These are phyloP conservation scores for Chlorociboria aeruginascens DNA, from an alignment of 495 filamentous ascomycete species.

Conservation along the genomic window DNA sequence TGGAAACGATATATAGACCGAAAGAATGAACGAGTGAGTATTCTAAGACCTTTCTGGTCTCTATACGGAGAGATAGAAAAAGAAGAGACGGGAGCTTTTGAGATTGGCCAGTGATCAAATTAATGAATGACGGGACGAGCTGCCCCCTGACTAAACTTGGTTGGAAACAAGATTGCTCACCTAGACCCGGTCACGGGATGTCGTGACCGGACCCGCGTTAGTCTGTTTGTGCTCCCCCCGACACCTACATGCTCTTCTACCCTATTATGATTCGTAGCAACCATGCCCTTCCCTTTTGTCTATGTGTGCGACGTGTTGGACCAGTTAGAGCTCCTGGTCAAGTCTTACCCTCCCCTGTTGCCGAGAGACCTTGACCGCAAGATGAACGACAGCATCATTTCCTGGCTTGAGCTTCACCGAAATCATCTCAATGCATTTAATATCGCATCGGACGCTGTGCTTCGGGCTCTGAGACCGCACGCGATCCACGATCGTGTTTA, in stretches of 20 bases:
- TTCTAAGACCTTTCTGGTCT: background rate
- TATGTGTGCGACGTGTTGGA: conserved; percentile 50
- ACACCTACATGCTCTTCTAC: background rate
- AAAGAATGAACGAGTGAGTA: background rate
- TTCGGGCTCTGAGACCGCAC: conserved; percentile 65
- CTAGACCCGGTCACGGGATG: conserved; percentile 1
- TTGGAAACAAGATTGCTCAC: background rate
- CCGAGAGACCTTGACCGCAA: conserved; percentile 22
- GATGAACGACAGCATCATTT: conserved; percentile 20
- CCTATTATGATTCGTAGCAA: background rate
- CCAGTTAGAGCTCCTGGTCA: conserved; percentile 31
- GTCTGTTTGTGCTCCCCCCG: background rate
- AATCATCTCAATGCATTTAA: conserved; percentile 35
- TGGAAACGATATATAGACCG: too few relatives aligned
- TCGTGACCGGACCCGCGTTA: background rate
- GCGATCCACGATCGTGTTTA: conserved; percentile 67
- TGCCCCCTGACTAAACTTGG: background rate
- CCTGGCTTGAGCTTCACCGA: conserved; percentile 50
- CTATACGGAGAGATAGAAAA: background rate
- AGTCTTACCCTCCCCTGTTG: conserved; percentile 19
- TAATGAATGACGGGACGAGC: background rate
- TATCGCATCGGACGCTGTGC: conserved; percentile 44
- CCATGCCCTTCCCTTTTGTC: conserved; percentile 52
- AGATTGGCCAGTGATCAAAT: too few relatives aligned
- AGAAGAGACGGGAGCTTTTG: background rate